Evolutionary conservation across 139 green algal species (phyloP).

Genomic region (Picochlorum costavermella): DNA sequence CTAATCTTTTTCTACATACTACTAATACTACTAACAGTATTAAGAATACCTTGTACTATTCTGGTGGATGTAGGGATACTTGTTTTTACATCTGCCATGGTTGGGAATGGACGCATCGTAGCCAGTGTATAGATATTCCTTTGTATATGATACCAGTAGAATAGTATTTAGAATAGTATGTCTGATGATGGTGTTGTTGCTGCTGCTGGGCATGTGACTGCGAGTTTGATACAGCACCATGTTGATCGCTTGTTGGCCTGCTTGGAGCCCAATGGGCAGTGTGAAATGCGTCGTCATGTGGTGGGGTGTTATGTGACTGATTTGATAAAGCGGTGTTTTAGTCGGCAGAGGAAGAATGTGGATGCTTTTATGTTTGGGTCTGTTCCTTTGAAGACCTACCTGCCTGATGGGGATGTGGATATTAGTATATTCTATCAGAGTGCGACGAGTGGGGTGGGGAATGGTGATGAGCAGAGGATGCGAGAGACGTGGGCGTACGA

Average conservation of each 20-base stretch:
- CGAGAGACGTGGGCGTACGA: conserved; percentile 54
- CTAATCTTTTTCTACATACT: too few relatives aligned
- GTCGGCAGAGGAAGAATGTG: conserved; percentile 47
- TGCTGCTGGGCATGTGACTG: neutral
- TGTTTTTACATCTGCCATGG: too few relatives aligned
- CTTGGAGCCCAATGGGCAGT: conserved; percentile 16
- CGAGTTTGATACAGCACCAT: neutral
- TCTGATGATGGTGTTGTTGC: neutral
- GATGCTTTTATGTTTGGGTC: conserved; percentile 83
- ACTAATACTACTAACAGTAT: too few relatives aligned
- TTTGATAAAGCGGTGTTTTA: neutral
- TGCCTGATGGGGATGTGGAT: conserved; percentile 97
- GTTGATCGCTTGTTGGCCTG: conserved; percentile 15
- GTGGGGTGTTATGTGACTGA: conserved; percentile 17
- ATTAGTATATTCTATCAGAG: conserved; percentile 65
- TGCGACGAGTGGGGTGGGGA: neutral
- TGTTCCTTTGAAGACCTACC: conserved; percentile 87
- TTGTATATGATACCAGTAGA: too few relatives aligned
- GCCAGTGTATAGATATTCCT: too few relatives aligned
- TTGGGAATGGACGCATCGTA: too few relatives aligned
- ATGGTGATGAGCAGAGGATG: conserved; percentile 13
- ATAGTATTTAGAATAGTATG: too few relatives aligned
- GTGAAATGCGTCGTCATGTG: conserved; percentile 14
- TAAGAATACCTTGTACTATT: too few relatives aligned
- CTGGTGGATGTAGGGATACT: too few relatives aligned